These are phyloP conservation scores for Aegilops umbellulata DNA, from an alignment of 176 grass and related monocot genomes.

Conservation along the genomic window DNA sequence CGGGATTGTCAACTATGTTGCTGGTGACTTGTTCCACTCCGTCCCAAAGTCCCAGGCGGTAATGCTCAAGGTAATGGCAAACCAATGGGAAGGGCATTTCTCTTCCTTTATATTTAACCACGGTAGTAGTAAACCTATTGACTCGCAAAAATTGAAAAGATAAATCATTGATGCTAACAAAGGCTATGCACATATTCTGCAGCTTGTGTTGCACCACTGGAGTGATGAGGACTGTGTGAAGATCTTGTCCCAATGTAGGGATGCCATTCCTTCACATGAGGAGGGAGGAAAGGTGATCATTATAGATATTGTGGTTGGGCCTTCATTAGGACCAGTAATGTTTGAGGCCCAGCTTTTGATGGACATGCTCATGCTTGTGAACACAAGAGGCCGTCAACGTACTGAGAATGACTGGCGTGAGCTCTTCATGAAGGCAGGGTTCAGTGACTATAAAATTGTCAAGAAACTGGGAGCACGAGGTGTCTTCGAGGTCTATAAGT, in stretches of 20 bases:
- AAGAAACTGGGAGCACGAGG: conserved; percentile 7
- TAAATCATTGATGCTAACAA: neutral
- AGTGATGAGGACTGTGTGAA: conserved; percentile 34
- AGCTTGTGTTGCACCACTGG: conserved; percentile 44
- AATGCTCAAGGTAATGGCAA: conserved; percentile 45
- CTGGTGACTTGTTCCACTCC: conserved; percentile 41
- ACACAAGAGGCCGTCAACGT: conserved; percentile 25
- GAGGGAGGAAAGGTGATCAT: conserved; percentile 44
- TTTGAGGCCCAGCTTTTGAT: conserved; percentile 26
- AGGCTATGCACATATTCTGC: neutral
- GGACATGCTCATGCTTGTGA: conserved; percentile 35
- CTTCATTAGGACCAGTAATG: neutral
- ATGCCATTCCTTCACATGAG: conserved; percentile 24
- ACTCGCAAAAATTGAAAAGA: neutral
- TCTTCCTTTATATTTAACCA: too few relatives aligned
- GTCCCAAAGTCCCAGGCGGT: conserved; percentile 50
- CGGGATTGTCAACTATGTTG: conserved; percentile 21
- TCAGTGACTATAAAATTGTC: conserved; percentile 21
- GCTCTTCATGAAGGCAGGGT: conserved; percentile 39
- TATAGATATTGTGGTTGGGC: conserved; percentile 19
- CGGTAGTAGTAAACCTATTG: neutral
- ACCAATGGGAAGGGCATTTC: too few relatives aligned
- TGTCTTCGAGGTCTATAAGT: conserved; percentile 24
- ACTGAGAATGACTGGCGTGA: conserved; percentile 34
- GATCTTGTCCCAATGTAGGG: conserved; percentile 32